Evolutionary conservation across 805 yeast species (phyloP), one percentile per base, ranked within the genome.

Genomic region (Candida silvatica): DNA sequence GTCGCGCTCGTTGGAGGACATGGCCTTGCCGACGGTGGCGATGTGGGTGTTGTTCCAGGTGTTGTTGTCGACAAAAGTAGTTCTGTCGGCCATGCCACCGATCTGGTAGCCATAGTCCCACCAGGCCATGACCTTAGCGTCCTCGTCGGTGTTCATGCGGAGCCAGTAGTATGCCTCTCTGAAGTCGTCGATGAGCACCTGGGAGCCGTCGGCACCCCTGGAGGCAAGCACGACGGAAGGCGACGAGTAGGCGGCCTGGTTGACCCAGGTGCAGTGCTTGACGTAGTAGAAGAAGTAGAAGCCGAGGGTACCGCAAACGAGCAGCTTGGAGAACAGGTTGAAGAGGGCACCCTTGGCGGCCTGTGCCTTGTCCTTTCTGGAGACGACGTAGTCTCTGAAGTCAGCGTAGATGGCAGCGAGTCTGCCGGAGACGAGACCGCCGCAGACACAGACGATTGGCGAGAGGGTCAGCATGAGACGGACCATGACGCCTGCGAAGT

Each of bases 101-200:
- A 92, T 92, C 67, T 92, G 99, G 62, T 92, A 92, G 37, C 99
- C 99, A 55, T 94, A 94, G 67, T 94, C 98, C 99, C 99, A 92
- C 98, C 99, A 92, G 8, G 97, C 80, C 81, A 94, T 86, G 41
- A 92, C 82, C 59, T 84, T 88, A 24, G 97, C 83, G 56, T 92
- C 97, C 57, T 92, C 96, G 3, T 83, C 77, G 1, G 98, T 92
- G 64, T 92, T 92, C 95, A 90, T 88, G 54, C 98, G 78, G 49
- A 92, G 68, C 98, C 98, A 92, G 59, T 90, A 92, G 66, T 92
- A 92, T 8, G 97, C 98, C 67, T 92, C 99, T 63, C 99, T 78
- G 69, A 80, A 92, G 61, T 92, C 99, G 59, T 92, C 99, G 52
- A 92, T 92, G 46, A 90, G 64, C 40, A 71, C 69, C 46, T 74